A percentile compares a stretch with the other conserved stretches of the same genome.
Conservation (phyloP, 208 protist genomes). For the Acanthamoeba polyphaga region DNA sequence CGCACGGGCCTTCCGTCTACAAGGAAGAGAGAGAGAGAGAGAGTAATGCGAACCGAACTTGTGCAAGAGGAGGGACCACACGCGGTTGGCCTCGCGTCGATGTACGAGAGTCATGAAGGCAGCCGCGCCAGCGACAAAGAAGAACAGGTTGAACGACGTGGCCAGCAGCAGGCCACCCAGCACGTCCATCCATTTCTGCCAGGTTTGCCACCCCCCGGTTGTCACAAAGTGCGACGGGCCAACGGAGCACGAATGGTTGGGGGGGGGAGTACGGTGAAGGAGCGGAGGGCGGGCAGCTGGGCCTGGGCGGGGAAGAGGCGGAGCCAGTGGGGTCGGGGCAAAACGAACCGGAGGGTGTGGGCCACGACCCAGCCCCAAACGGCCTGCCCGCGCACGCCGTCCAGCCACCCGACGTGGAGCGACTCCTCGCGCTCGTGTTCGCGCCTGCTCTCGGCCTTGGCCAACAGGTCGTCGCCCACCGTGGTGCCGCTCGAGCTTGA, state of each 20-base stretch:
- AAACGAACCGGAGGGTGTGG: slow-evolving; percentile 5
- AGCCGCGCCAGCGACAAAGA: slow-evolving; percentile 17
- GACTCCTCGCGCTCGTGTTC: background rate
- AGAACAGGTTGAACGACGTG: background rate
- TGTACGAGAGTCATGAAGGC: background rate
- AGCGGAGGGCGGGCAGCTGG: background rate
- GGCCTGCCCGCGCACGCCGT: slow-evolving; percentile 3
- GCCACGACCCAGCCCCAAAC: slow-evolving; percentile 30
- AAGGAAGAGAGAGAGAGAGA: background rate
- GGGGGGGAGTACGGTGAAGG: background rate
- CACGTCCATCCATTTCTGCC: slow-evolving; percentile 32
- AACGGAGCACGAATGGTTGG: background rate
- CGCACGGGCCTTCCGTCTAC: background rate
- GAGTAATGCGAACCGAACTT: slow-evolving; percentile 7
- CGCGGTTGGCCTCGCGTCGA: background rate
- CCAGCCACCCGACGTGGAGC: background rate
- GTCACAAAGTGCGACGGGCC: no score
- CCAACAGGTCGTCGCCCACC: no score
- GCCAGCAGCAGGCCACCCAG: background rate
- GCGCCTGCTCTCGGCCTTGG: background rate
- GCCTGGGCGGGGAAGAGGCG: background rate
- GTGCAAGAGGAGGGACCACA: background rate
- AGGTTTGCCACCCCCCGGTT: background rate
- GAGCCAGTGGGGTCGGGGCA: slow-evolving; percentile 27
- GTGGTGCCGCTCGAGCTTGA: no score